Conservation (phyloP, 495 filamentous ascomycete species). For the Aspergillus coremiiformis region DNA sequence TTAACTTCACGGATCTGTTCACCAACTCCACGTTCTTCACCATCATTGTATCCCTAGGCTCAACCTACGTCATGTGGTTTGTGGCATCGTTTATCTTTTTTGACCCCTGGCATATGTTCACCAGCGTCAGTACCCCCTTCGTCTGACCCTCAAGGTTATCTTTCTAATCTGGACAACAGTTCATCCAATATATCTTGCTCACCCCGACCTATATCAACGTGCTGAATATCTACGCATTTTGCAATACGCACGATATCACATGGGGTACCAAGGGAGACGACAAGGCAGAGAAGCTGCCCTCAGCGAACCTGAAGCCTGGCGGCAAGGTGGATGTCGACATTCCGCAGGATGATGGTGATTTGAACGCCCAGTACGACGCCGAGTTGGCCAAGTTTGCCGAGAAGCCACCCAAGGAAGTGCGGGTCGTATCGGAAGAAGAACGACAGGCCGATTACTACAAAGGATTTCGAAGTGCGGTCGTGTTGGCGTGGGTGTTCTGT, state of each 20-base stretch:
- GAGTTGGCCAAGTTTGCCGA: conserved; percentile 73
- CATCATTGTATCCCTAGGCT: conserved; percentile 81
- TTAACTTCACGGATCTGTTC: conserved; percentile 65
- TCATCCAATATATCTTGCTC: conserved; percentile 93
- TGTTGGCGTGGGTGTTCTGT: conserved; percentile 92
- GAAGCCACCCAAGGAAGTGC: conserved; percentile 59
- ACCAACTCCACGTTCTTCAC: conserved; percentile 87
- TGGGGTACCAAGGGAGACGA: conserved; percentile 97
- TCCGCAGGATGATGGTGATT: conserved; percentile 74
- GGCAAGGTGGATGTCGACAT: conserved; percentile 93
- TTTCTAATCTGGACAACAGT: conserved; percentile 34
- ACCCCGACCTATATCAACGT: conserved; percentile 95
- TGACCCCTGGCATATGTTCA: conserved; percentile 99
- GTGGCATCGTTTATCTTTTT: conserved; percentile 90
- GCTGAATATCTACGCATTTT: conserved; percentile 96
- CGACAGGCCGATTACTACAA: conserved; percentile 98
- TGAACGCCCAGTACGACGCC: conserved; percentile 90
- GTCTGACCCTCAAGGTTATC: neutral
- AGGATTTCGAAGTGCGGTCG: conserved; percentile 84
- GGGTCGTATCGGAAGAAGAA: conserved; percentile 54
- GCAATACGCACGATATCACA: conserved; percentile 94
- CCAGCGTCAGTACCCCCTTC: conserved; percentile 45
- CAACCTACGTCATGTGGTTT: conserved; percentile 93
- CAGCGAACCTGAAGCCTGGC: conserved; percentile 74
- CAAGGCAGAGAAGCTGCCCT: conserved; percentile 74